These are phyloP conservation scores for Aphanocladium album DNA, from an alignment of 2,329 filamentous ascomycete genomes.

Conservation along the genomic window DNA sequence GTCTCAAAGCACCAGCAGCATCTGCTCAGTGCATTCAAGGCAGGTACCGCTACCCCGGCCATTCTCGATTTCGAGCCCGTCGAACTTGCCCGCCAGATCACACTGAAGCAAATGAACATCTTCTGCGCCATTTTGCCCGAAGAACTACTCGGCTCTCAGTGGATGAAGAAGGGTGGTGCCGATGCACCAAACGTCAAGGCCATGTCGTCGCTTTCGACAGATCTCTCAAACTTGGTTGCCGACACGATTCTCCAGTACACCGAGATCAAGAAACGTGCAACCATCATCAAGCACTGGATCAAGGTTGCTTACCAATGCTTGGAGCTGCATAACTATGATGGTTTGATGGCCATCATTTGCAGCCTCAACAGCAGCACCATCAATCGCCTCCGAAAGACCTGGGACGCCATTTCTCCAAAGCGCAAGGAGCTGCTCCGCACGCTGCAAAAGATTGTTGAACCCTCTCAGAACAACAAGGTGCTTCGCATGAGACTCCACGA, in stretches of 20 bases:
- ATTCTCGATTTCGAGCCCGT: slow-evolving; percentile 89
- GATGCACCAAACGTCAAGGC: slow-evolving; percentile 85
- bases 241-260: slow-evolving; percentile 84
- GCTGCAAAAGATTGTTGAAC: slow-evolving; percentile 80
- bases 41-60: slow-evolving; percentile 62
- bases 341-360: slow-evolving; percentile 94
- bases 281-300: slow-evolving; percentile 95
- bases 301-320: slow-evolving; percentile 85
- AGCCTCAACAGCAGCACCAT: slow-evolving; percentile 90
- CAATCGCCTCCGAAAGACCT: slow-evolving; percentile 79
- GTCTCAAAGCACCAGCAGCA: slow-evolving; percentile 73
- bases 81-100: slow-evolving; percentile 87
- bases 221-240: slow-evolving; percentile 85
- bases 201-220: slow-evolving; percentile 89
- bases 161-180: slow-evolving; percentile 81
- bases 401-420: slow-evolving; percentile 82
- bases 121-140: slow-evolving; percentile 91
- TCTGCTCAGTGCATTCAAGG: slow-evolving; percentile 68
- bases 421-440: slow-evolving; percentile 74
- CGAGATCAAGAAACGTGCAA: slow-evolving; percentile 89
- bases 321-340: slow-evolving; percentile 92
- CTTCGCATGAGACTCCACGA: slow-evolving; percentile 78
- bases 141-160: slow-evolving; percentile 85
- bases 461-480: slow-evolving; percentile 84
- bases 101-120: slow-evolving; percentile 82